Conservation (phyloP, 2,329 filamentous ascomycete species). For the Raffaelea ambrosiae region DNA sequence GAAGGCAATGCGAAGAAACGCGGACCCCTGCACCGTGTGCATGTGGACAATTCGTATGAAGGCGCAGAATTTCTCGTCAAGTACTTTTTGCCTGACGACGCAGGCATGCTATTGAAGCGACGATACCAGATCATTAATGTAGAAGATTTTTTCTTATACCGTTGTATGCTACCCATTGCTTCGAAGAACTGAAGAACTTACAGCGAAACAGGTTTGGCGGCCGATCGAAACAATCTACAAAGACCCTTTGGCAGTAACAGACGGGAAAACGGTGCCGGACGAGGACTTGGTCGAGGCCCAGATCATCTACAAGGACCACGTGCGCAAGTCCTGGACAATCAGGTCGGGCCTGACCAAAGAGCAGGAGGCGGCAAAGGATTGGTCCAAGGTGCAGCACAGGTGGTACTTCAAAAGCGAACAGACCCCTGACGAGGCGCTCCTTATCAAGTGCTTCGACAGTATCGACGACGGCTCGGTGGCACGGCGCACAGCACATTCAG, state of each 20-base stretch:
- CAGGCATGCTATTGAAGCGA: slow-evolving; percentile 9
- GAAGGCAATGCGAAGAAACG: slow-evolving; percentile 51
- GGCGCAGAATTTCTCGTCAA: slow-evolving; percentile 16
- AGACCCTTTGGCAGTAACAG: slow-evolving; percentile 32
- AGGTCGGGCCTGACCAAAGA: slow-evolving; percentile 6
- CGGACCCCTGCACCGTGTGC: slow-evolving; percentile 36
- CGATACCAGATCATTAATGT: slow-evolving; percentile 16
- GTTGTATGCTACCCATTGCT: no score
- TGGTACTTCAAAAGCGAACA: slow-evolving; percentile 46
- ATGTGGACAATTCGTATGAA: slow-evolving; percentile 32
- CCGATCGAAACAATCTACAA: slow-evolving; percentile 37
- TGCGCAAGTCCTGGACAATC: slow-evolving; percentile 30
- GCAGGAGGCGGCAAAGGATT: no score
- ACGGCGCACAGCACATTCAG: slow-evolving; percentile 42
- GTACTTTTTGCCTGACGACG: slow-evolving; percentile 13
- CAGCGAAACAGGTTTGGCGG: slow-evolving; percentile 34
- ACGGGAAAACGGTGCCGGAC: slow-evolving; percentile 27
- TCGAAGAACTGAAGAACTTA: no score
- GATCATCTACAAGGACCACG: slow-evolving; percentile 25
- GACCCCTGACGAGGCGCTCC: slow-evolving; percentile 39
- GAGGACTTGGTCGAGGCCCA: slow-evolving; percentile 28
- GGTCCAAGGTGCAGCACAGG: slow-evolving; percentile 18
- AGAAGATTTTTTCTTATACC: no score
- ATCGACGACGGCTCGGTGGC: slow-evolving; percentile 35
- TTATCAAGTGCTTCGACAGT: slow-evolving; percentile 51